Evolutionary conservation across 108 stramenopile genomes (phyloP).

Genomic region (Skeletonema potamos): DNA sequence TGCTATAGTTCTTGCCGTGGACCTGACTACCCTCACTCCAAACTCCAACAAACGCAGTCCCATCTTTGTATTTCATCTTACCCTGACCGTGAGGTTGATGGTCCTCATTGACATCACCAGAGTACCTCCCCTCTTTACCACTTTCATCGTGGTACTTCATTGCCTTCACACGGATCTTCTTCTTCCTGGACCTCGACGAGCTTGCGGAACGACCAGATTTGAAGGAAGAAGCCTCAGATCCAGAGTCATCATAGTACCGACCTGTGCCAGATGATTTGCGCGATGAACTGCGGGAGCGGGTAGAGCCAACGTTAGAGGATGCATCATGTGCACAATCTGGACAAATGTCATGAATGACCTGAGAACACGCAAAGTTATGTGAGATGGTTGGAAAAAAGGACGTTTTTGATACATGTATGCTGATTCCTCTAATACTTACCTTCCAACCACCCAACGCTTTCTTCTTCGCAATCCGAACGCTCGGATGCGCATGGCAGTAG

Average conservation of each 20-base stretch:
- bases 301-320: slow-evolving; percentile 24
- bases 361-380: background rate
- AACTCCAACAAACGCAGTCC: slow-evolving; percentile 28
- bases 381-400: background rate
- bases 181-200: slow-evolving; percentile 16
- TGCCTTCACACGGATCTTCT: slow-evolving; percentile 47
- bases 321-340: slow-evolving; percentile 44
- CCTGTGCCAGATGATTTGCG: slow-evolving; percentile 30
- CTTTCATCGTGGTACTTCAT: slow-evolving; percentile 41
- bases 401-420: background rate
- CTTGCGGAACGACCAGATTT: slow-evolving; percentile 15
- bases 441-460: slow-evolving; percentile 51
- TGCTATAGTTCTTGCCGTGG: slow-evolving; percentile 31
- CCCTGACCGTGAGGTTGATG: slow-evolving; percentile 47
- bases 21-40: slow-evolving; percentile 39
- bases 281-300: slow-evolving; percentile 2
- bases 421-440: background rate
- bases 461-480: slow-evolving; percentile 41
- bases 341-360: slow-evolving; percentile 42
- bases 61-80: slow-evolving; percentile 47
- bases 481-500: slow-evolving; percentile 46
- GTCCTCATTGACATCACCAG: slow-evolving; percentile 45
- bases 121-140: slow-evolving; percentile 35
- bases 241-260: slow-evolving; percentile 24
- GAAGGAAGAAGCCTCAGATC: slow-evolving; percentile 22